Evolutionary conservation across 1,284 basidiomycete genomes (phyloP).

Genomic region (Microbotryum saponariae): DNA sequence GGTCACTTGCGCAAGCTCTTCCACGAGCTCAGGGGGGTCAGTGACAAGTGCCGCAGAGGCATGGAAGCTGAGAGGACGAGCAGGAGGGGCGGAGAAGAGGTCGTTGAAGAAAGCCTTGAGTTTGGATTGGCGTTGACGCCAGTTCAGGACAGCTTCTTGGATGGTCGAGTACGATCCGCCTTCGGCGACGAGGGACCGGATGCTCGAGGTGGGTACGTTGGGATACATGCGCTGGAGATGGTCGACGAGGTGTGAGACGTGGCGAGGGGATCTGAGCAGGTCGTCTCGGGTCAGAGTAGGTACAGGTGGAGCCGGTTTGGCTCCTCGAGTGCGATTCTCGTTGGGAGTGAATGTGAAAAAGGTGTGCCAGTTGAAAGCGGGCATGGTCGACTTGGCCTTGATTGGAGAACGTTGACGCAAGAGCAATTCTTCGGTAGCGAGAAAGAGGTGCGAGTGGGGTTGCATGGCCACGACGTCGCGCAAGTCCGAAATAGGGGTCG

Average conservation of each 20-base stretch:
- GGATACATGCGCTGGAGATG: constrained; percentile 4
- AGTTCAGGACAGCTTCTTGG: background rate
- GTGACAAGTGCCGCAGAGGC: background rate
- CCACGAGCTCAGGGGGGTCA: background rate
- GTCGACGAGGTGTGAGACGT: background rate
- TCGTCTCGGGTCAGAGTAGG: background rate
- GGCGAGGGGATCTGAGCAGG: constrained; percentile 7
- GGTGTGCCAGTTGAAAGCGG: background rate
- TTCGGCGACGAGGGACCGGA: background rate
- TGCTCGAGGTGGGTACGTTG: background rate
- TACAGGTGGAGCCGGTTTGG: too few species aligned
- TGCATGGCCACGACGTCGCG: constrained; percentile 4
- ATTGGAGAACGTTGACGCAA: background rate
- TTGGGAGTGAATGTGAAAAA: background rate
- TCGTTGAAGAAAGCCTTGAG: background rate
- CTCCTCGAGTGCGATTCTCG: background rate
- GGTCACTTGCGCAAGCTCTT: background rate
- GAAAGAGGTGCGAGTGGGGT: constrained; percentile 5
- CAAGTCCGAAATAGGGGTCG: constrained; percentile 4
- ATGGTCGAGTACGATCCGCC: constrained; percentile 4
- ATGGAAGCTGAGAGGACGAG: background rate
- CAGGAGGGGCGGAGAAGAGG: background rate
- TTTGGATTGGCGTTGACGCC: background rate
- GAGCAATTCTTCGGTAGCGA: background rate
- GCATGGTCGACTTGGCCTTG: background rate